Evolutionary conservation across 83 land plant genomes (phyloP), one percentile per base, ranked within the genome.

Genomic region (Diphasiastrum complanatum): DNA sequence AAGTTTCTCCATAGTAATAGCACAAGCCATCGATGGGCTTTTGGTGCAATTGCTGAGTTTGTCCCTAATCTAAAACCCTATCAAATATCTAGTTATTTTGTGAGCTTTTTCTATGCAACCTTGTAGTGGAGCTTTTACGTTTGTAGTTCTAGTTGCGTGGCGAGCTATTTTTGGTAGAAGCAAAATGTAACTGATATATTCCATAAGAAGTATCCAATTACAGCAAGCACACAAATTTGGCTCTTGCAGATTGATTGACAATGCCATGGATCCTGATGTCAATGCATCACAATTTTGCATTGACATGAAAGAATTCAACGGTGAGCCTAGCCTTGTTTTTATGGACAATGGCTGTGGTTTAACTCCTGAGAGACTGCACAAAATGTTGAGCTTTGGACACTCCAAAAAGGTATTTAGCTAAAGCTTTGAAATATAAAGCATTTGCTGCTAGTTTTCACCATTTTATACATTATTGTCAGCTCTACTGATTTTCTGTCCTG

Each of bases 361-460:
- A 12, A 55, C 20, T 27, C 59, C 59, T 10, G 59, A 55, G 19
- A 55, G 59, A 30, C 59, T 55, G 26, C 59, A 55, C 19, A 55
- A 55, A 55, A 55, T 55, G 59, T 19, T 55, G 5, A 55, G 59
- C 31, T 55, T 55, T 30, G 59, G 59, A 1, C 59, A 55, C 31
- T 55, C 59, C 5, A 55, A 55, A 30, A 55, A 55, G 59, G 59
- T 55, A 55, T n/a, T n/a, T n/a, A n/a, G n/a, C n/a, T n/a, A n/a
- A n/a, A n/a, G n/a, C n/a, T n/a, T n/a, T n/a, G n/a, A n/a, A n/a
- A n/a, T n/a, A n/a, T n/a, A n/a, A n/a, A n/a, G n/a, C n/a, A n/a
- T n/a, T n/a, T n/a, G n/a, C n/a, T n/a, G n/a, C n/a, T n/a, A n/a
- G n/a, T n/a, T n/a, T n/a, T n/a, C n/a, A n/a, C n/a, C n/a, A n/a